Evolutionary conservation across 2,329 filamentous ascomycete genomes (phyloP).

Genomic region (Xylariales sp.): DNA sequence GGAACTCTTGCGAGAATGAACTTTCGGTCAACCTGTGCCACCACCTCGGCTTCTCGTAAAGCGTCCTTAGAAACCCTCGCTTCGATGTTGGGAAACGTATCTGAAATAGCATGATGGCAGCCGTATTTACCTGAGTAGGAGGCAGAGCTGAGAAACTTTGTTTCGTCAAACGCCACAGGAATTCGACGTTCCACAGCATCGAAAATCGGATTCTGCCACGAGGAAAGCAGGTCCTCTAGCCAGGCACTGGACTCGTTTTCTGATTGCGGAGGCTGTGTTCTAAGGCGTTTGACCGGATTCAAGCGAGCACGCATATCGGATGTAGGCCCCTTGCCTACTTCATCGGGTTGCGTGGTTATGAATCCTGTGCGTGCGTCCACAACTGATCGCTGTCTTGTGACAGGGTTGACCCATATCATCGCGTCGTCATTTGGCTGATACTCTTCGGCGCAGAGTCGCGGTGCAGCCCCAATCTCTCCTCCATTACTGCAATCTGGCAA

Average conservation of each 20-base stretch:
- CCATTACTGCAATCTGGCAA: too few species aligned
- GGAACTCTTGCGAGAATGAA: slow-evolving; percentile 71
- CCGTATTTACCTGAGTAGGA: slow-evolving; percentile 9
- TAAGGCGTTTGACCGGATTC: slow-evolving; percentile 13
- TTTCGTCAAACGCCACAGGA: slow-evolving; percentile 32
- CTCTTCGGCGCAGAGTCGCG: too few species aligned
- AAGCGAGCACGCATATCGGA: slow-evolving; percentile 19
- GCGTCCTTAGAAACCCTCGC: slow-evolving; percentile 57
- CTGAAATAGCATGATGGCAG: slow-evolving; percentile 13
- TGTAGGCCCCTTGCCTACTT: slow-evolving; percentile 26
- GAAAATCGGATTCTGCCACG: slow-evolving; percentile 77
- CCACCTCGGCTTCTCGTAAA: slow-evolving; percentile 57
- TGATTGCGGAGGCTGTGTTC: slow-evolving; percentile 11
- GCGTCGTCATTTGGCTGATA: slow-evolving; percentile 26
- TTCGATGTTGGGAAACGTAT: slow-evolving; percentile 19
- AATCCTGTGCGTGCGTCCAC: slow-evolving; percentile 56
- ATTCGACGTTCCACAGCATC: slow-evolving; percentile 40
- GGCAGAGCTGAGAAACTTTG: slow-evolving; percentile 4
- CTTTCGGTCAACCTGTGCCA: slow-evolving; percentile 84
- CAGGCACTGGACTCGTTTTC: slow-evolving; percentile 35
- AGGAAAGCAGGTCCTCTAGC: slow-evolving; percentile 55
- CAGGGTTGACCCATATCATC: slow-evolving; percentile 57
- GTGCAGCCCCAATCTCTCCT: too few species aligned
- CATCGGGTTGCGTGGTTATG: slow-evolving; percentile 20
- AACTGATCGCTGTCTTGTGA: slow-evolving; percentile 44